Conservation (phyloP, 164 flowering plant genomes). For the Chimonanthus praecox region DNA sequence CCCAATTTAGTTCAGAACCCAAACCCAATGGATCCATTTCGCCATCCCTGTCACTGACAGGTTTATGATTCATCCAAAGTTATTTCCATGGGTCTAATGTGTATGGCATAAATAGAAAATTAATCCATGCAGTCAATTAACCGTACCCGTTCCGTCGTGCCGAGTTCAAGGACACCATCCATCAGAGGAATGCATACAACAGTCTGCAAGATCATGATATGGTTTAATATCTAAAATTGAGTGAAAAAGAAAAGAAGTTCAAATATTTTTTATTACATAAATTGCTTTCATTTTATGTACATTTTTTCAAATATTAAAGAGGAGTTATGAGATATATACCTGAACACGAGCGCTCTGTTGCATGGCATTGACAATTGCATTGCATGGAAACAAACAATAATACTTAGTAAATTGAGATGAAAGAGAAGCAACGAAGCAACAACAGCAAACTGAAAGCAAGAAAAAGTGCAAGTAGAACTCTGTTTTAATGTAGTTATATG, state of each 20-base stretch:
- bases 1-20: no score
- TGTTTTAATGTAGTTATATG: no score
- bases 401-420: neutral
- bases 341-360: slow-evolving; percentile 71
- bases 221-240: neutral
- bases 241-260: neutral
- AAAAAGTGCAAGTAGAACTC: neutral
- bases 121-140: neutral
- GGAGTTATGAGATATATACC: slow-evolving; percentile 22
- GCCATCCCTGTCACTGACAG: no score
- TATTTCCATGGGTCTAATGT: no score
- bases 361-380: neutral
- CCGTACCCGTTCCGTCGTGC: slow-evolving; percentile 65
- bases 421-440: neutral
- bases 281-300: neutral
- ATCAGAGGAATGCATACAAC: slow-evolving; percentile 80
- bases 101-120: no score
- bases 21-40: no score
- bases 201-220: slow-evolving; percentile 38
- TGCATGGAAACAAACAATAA: neutral
- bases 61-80: no score
- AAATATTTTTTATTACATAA: no score
- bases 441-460: neutral
- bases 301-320: neutral
- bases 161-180: slow-evolving; percentile 84